Conservation (phyloP, 352 stramenopile species). For the Phytophthora constricta region DNA sequence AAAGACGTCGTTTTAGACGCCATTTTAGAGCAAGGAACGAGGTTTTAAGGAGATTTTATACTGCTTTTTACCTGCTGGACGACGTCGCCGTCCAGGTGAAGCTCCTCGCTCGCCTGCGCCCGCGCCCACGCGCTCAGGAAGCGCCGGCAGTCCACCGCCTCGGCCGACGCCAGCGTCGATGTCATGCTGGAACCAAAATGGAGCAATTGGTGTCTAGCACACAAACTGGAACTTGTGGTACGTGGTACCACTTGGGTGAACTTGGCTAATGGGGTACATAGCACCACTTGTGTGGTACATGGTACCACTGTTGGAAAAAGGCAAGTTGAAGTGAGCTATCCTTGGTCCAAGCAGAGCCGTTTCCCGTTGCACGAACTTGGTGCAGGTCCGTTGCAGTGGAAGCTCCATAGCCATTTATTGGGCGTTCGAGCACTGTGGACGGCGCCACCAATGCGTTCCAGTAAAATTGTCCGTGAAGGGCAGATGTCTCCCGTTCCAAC, state of each 20-base stretch:
- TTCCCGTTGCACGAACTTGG: not conserved
- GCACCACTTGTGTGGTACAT: too few relatives aligned
- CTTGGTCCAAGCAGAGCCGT: too few relatives aligned
- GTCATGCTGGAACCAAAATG: not conserved
- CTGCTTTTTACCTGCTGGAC: constrained; percentile 22
- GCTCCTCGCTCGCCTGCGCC: constrained; percentile 36
- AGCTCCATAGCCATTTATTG: too few relatives aligned
- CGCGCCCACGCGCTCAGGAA: constrained; percentile 69
- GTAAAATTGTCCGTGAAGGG: not conserved
- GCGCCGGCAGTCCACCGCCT: constrained; percentile 56
- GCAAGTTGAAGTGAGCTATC: too few relatives aligned
- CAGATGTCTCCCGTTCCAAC: not conserved
- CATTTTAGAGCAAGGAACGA: not conserved
- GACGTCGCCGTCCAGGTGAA: constrained; percentile 16
- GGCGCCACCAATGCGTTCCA: not conserved
- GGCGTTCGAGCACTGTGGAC: too few relatives aligned
- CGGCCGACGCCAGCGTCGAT: constrained; percentile 6
- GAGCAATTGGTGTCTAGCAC: not conserved
- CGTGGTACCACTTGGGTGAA: too few relatives aligned
- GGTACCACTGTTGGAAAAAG: too few relatives aligned
- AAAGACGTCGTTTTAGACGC: not conserved
- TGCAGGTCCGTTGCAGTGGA: too few relatives aligned
- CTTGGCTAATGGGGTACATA: too few relatives aligned
- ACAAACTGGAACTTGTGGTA: not conserved
- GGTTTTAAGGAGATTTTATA: not conserved